Evolutionary conservation across 1,284 basidiomycete genomes (phyloP).

Genomic region (Boletus sp.): DNA sequence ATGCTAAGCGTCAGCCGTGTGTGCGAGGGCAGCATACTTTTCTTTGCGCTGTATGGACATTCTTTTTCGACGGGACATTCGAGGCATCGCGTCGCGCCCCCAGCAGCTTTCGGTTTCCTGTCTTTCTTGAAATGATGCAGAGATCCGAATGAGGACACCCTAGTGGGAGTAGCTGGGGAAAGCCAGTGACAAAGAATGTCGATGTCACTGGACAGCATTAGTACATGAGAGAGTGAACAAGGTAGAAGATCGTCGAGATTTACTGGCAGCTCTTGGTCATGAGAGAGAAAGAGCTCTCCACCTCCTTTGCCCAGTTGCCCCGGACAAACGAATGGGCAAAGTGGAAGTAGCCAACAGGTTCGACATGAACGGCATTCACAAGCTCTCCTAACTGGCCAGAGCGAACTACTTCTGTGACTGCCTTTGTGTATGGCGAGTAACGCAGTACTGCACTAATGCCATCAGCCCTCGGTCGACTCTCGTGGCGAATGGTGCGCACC

Average conservation of each 20-base stretch:
- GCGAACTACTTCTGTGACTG: conserved; percentile 64
- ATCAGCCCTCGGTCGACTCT: conserved; percentile 1
- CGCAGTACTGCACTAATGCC: conserved; percentile 62
- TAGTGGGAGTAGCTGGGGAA: conserved; percentile 55
- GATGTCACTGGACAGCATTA: conserved; percentile 56
- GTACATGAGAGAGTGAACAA: conserved; percentile 2
- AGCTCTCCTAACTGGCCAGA: conserved; percentile 72
- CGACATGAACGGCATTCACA: conserved; percentile 74
- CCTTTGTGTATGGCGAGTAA: conserved; percentile 78
- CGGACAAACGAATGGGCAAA: conserved; percentile 85
- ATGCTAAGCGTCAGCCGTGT: conserved; percentile 7
- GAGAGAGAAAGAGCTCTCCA: conserved; percentile 70
- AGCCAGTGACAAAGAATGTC: conserved; percentile 80
- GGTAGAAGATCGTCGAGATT: conserved; percentile 16
- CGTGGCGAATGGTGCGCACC: conserved; percentile 40
- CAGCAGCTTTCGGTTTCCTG: conserved; percentile 66
- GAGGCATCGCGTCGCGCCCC: conserved; percentile 62
- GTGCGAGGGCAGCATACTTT: conserved; percentile 46
- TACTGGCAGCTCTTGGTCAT: conserved; percentile 90
- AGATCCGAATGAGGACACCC: conserved; percentile 81
- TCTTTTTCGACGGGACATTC: conserved; percentile 69
- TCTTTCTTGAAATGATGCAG: conserved; percentile 74
- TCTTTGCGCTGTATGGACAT: conserved; percentile 83
- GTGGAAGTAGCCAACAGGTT: conserved; percentile 76
- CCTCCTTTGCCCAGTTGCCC: conserved; percentile 74